Evolutionary conservation across 2,329 filamentous ascomycete genomes (phyloP).

Genomic region (Gaeumannomyces sp.): DNA sequence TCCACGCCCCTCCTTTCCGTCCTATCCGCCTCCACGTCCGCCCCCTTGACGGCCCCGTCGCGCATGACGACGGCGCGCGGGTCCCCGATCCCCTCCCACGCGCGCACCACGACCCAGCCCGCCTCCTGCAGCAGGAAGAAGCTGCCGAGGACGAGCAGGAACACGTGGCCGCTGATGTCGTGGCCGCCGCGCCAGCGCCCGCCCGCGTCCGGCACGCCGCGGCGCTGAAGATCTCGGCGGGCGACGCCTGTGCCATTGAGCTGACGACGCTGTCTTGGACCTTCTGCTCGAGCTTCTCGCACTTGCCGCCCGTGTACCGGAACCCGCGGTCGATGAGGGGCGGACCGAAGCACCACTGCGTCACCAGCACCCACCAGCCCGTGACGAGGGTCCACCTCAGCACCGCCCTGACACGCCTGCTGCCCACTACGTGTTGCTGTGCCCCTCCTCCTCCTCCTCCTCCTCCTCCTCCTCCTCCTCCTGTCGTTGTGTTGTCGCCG

Average conservation of each 20-base stretch:
- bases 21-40: constrained; percentile 39
- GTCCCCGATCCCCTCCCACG: constrained; percentile 2
- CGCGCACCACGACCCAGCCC: constrained; percentile 46
- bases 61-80: constrained; percentile 48
- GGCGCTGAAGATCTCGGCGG: constrained; percentile 57
- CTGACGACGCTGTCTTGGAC: constrained; percentile 35
- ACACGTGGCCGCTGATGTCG: constrained; percentile 93
- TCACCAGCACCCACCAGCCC: constrained; percentile 74
- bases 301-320: constrained; percentile 78
- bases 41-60: constrained; percentile 60
- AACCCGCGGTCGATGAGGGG: constrained; percentile 87
- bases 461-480: not conserved
- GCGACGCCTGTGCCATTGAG: constrained; percentile 1
- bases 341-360: constrained; percentile 95
- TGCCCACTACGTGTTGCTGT: not conserved
- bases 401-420: constrained; percentile 26
- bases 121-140: constrained; percentile 78
- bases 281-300: constrained; percentile 52
- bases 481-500: not conserved
- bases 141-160: constrained; percentile 80
- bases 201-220: constrained; percentile 77
- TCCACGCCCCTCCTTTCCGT: constrained; percentile 13
- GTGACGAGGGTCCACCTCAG: constrained; percentile 63
- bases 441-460: not conserved
- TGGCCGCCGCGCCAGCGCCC: constrained; percentile 89